A percentile compares a stretch with the other conserved stretches of the same genome.
These are phyloP conservation scores for Aureobasidium leucospermi DNA, from an alignment of 2,329 filamentous ascomycete species.

Conservation along the genomic window DNA sequence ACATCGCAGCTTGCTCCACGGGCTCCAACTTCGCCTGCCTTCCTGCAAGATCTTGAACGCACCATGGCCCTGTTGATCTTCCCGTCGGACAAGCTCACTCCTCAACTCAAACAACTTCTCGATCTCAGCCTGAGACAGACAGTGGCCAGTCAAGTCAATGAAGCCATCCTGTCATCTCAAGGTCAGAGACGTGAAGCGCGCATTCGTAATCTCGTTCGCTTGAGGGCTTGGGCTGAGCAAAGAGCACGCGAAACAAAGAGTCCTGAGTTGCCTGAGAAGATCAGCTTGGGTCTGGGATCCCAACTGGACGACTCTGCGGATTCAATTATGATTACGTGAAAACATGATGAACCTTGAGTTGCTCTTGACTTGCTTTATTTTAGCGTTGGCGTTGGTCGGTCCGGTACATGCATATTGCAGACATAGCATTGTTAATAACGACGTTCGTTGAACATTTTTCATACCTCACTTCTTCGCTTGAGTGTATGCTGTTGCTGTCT, in stretches of 20 bases:
- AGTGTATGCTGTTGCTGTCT: neutral
- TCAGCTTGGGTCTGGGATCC: conserved; percentile 36
- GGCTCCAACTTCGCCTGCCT: conserved; percentile 72
- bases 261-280: conserved; percentile 31
- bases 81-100: conserved; percentile 68
- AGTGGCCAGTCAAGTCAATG: conserved; percentile 84
- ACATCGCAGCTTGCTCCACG: conserved; percentile 79
- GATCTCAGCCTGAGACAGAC: conserved; percentile 71
- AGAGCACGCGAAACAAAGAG: conserved; percentile 42
- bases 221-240: conserved; percentile 78
- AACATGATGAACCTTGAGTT: neutral
- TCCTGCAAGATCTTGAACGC: conserved; percentile 78
- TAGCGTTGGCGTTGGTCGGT: conserved; percentile 22
- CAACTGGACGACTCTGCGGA: conserved; percentile 21
- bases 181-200: conserved; percentile 69
- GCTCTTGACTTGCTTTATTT: conserved; percentile 14
- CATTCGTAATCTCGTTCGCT: conserved; percentile 70
- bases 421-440: neutral
- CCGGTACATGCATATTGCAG: neutral
- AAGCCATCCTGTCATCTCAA: conserved; percentile 71
- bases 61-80: conserved; percentile 93
- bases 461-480: neutral
- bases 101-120: conserved; percentile 67
- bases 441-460: neutral
- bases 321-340: conserved; percentile 27